Evolutionary conservation across 305 asterid genomes (phyloP), one percentile per base, ranked within the genome.

Genomic region (Rubia balearica): DNA sequence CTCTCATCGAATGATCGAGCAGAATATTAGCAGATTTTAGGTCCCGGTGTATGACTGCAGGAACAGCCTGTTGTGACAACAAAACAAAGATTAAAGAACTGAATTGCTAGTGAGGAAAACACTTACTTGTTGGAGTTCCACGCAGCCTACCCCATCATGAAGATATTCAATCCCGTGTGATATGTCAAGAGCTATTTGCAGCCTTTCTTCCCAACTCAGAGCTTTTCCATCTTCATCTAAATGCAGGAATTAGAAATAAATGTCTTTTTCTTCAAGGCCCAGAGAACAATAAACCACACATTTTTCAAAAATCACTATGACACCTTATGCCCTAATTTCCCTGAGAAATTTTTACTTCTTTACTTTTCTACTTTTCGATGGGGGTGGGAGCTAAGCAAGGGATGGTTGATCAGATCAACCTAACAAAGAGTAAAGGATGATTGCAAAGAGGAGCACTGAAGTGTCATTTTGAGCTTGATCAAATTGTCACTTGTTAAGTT

Each of bases 121-220:
- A 38, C 62, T 55, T 61, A 74, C 27, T 59, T 48, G 60, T 67
- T 38, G 30, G 8, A 51, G 12, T 61, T 38, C 61, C 56, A 75
- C 60, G 68, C 69, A 73, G 75, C 83, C 70, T 87, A 94, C 99
- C 98, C 99, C 99, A 51, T 95, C 99, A 43, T 95, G 99, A 75
- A 95, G 99, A 80, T 95, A 95, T 74, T 90, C 97, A 71, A 95
- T 85, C 75, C 99, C 99, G 42, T 95, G 99, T 75, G 99, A 88
- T 80, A 95, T 83, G 81, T 91, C 99, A 67, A 88, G 86, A 30
- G 96, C 98, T 72, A 91, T 84, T 82, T 95, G 98, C 76, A 95
- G 81, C 68, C 99, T 85, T 67, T 95, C 87, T 19, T 91, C 96
- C 99, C 99, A 95, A 73, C 90, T 86, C 88, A 95, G 71, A 60